A percentile compares a stretch with the other conserved stretches of the same genome.
Evolutionary conservation across 1,284 basidiomycete genomes (phyloP).

Genomic region (Austroboletus novae-zelandiae): DNA sequence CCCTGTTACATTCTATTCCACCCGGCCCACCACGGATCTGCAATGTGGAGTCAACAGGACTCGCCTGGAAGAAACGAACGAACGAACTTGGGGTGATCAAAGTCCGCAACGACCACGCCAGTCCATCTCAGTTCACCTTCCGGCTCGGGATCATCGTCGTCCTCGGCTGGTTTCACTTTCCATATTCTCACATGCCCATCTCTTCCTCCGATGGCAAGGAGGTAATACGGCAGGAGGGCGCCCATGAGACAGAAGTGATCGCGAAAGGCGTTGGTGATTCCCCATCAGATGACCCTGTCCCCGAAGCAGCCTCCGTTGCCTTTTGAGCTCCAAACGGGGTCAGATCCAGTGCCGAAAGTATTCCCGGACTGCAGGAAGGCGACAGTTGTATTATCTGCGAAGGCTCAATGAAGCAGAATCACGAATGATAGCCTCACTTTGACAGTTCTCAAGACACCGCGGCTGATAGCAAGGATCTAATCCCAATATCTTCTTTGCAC

Average conservation of each 20-base stretch:
- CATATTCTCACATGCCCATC: constrained; percentile 89
- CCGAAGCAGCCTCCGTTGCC: constrained; percentile 20
- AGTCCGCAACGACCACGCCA: constrained; percentile 75
- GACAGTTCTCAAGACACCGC: constrained; percentile 69
- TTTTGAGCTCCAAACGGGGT: constrained; percentile 27
- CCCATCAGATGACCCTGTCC: constrained; percentile 26
- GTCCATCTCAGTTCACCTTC: constrained; percentile 64
- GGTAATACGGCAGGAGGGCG: constrained; percentile 88
- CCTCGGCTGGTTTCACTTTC: constrained; percentile 63
- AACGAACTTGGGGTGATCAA: constrained; percentile 74
- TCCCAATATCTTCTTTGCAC: constrained; percentile 97
- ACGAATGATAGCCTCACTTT: constrained; percentile 50
- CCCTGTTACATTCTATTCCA: constrained; percentile 89
- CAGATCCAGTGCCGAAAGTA: constrained; percentile 43
- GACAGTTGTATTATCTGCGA: constrained; percentile 57
- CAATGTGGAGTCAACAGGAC: constrained; percentile 1
- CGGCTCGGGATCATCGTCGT: constrained; percentile 38
- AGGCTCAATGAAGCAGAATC: neutral
- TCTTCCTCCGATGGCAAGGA: constrained; percentile 83
- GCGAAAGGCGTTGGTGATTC: constrained; percentile 48
- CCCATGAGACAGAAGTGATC: constrained; percentile 84
- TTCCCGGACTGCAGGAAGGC: constrained; percentile 49
- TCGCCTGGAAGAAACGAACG: neutral
- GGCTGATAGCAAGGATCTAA: constrained; percentile 75
- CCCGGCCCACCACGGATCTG: constrained; percentile 66